phyloP scores from a whole-genome alignment of 306 rosid species.

The Fragaria vesca region DNA sequence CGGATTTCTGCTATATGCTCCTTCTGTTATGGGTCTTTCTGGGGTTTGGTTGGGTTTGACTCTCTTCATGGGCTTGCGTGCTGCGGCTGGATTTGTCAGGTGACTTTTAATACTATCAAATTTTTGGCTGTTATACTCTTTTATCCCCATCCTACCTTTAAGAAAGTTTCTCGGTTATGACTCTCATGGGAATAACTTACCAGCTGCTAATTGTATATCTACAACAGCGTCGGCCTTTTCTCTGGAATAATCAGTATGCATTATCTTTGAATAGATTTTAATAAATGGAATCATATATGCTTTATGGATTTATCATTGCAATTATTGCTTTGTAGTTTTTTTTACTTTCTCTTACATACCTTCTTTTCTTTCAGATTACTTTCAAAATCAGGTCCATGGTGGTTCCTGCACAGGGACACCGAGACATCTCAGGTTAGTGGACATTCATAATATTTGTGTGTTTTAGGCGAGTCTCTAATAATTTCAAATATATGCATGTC shows the following conservation, averaged over 20 bases:
- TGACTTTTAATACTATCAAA: slow-evolving; percentile 18
- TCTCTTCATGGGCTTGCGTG: slow-evolving; percentile 83
- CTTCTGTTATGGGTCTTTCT: slow-evolving; percentile 59
- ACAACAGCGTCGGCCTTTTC: not conserved
- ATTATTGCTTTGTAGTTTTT: not conserved
- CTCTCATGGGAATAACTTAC: not conserved
- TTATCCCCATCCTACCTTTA: not conserved
- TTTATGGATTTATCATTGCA: slow-evolving; percentile 4
- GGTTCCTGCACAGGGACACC: slow-evolving; percentile 71
- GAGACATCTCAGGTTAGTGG: slow-evolving; percentile 47
- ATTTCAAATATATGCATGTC: not conserved
- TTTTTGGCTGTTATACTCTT: not conserved
- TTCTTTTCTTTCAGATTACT: slow-evolving; percentile 56
- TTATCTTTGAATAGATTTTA: not conserved
- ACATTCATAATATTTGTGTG: slow-evolving; percentile 5
- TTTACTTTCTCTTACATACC: not conserved
- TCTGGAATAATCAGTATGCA: not conserved
- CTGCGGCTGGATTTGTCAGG: slow-evolving; percentile 74
- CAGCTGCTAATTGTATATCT: not conserved
- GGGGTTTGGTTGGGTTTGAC: slow-evolving; percentile 88
- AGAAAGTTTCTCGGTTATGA: not conserved
- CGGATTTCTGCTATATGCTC: slow-evolving; percentile 59
- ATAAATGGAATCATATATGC: not conserved
- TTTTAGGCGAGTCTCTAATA: not conserved
- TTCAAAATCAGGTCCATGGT: slow-evolving; percentile 89